Percentiles rank a stretch among this genome's conserved stretches.
Evolutionary conservation across 345 rosid genomes (phyloP).

Genomic region (Camelina neglecta): DNA sequence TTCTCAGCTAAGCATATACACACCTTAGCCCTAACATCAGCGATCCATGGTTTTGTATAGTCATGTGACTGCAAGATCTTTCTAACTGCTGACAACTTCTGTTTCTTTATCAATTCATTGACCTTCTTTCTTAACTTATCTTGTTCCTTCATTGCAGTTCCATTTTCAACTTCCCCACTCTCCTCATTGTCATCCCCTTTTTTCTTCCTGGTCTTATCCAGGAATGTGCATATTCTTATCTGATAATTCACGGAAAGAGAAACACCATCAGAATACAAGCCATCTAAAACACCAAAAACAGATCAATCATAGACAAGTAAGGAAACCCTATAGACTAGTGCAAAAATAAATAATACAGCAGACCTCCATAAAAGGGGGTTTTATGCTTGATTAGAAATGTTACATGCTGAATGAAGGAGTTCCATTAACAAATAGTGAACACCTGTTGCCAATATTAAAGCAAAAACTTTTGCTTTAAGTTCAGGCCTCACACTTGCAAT

Average conservation of each 20-base stretch:
- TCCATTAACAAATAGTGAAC: neutral
- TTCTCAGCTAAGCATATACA: constrained; percentile 41
- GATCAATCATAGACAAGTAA: constrained; percentile 22
- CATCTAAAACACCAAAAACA: constrained; percentile 22
- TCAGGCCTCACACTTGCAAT: constrained; percentile 21
- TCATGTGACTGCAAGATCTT: constrained; percentile 74
- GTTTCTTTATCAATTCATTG: constrained; percentile 72
- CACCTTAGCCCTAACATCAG: constrained; percentile 86
- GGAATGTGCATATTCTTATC: constrained; percentile 74
- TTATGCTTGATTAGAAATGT: constrained; percentile 7
- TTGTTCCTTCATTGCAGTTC: constrained; percentile 52
- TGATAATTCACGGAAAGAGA: constrained; percentile 41
- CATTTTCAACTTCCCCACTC: constrained; percentile 51
- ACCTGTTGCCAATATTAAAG: neutral
- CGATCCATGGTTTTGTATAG: constrained; percentile 72
- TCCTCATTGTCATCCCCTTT: constrained; percentile 48
- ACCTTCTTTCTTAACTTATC: constrained; percentile 79
- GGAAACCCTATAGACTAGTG: constrained; percentile 3
- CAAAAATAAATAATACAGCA: constrained; percentile 20
- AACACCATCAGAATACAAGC: constrained; percentile 7
- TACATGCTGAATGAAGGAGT: constrained; percentile 13
- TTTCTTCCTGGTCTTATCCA: constrained; percentile 81
- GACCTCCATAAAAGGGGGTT: neutral
- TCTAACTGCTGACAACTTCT: constrained; percentile 81
- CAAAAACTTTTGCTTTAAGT: neutral